A percentile compares a stretch with the other conserved stretches of the same genome.
Conservation (phyloP, 495 filamentous ascomycete species). For the Glutinoglossum americanum region DNA sequence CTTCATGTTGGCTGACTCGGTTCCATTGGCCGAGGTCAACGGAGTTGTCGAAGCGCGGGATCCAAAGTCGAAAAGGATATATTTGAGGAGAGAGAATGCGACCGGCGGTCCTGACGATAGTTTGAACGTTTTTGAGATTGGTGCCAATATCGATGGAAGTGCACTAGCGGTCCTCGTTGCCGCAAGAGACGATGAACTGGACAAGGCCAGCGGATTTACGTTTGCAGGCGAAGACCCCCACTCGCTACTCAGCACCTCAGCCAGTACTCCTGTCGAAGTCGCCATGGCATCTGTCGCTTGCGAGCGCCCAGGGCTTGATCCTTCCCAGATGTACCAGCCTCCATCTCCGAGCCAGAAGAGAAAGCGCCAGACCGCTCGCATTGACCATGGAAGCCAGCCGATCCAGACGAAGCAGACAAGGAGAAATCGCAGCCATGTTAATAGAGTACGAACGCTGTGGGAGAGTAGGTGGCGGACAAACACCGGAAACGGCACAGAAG, state of each 20-base stretch:
- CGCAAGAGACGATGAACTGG: neutral
- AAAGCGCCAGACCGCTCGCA: constrained; percentile 75
- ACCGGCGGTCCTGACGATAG: constrained; percentile 26
- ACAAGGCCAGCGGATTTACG: neutral
- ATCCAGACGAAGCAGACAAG: constrained; percentile 80
- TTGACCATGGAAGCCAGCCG: constrained; percentile 68
- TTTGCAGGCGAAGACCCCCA: neutral
- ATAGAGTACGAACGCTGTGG: constrained; percentile 43
- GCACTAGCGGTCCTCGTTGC: neutral
- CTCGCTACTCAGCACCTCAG: neutral
- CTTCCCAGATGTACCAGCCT: constrained; percentile 38
- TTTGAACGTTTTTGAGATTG: constrained; percentile 23
- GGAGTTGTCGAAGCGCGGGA: neutral
- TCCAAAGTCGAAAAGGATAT: constrained; percentile 4
- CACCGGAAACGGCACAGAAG: constrained; percentile 50
- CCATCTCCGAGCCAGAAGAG: constrained; percentile 94
- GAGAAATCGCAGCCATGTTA: constrained; percentile 54
- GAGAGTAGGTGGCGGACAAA: constrained; percentile 55
- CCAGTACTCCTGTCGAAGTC: neutral
- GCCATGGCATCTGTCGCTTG: neutral
- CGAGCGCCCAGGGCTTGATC: neutral
- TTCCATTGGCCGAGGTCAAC: neutral
- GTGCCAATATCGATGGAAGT: constrained; percentile 14
- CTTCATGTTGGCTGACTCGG: constrained; percentile 4
- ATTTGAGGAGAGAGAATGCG: constrained; percentile 25